Percentiles rank a stretch among this genome's conserved stretches.
Conservation (phyloP, 768 basidiomycete genomes). For the Dentipellis fragilis region DNA sequence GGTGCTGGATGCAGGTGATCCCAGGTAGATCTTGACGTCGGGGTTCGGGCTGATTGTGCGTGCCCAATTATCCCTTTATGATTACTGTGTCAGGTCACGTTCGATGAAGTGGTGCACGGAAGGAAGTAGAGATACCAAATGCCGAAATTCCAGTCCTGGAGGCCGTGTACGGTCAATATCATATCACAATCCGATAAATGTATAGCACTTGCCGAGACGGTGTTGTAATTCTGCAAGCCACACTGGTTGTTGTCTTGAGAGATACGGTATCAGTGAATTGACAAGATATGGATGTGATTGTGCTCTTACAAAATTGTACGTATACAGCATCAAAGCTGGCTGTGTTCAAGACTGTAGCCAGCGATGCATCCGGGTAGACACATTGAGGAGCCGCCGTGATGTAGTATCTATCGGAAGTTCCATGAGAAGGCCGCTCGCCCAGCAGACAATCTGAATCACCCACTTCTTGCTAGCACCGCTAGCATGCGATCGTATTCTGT, state of each 20-base stretch:
- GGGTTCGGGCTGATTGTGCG: constrained; percentile 29
- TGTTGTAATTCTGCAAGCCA: constrained; percentile 38
- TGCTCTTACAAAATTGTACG: constrained; percentile 37
- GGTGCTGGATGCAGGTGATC: constrained; percentile 30
- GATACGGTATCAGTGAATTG: background rate
- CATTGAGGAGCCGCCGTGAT: constrained; percentile 30
- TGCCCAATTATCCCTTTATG: constrained; percentile 35
- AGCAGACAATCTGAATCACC: constrained; percentile 3
- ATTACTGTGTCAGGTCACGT: background rate
- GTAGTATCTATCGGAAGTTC: constrained; percentile 20
- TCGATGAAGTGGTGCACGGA: background rate
- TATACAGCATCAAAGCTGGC: constrained; percentile 30
- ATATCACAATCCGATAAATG: background rate
- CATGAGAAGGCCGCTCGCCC: background rate
- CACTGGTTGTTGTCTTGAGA: constrained; percentile 34
- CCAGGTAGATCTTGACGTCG: constrained; percentile 36
- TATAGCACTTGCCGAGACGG: constrained; percentile 35
- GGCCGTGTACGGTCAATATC: background rate
- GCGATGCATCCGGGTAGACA: constrained; percentile 26
- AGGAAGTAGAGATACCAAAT: constrained; percentile 15
- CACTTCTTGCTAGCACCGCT: constrained; percentile 26
- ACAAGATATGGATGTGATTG: no score
- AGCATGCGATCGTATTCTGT: constrained; percentile 23
- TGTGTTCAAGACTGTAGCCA: constrained; percentile 24
- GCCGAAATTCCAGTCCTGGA: constrained; percentile 38